These are phyloP conservation scores for Apophysomyces sp. DNA, from an alignment of 371 early-diverging fungal genomes.

Conservation along the genomic window DNA sequence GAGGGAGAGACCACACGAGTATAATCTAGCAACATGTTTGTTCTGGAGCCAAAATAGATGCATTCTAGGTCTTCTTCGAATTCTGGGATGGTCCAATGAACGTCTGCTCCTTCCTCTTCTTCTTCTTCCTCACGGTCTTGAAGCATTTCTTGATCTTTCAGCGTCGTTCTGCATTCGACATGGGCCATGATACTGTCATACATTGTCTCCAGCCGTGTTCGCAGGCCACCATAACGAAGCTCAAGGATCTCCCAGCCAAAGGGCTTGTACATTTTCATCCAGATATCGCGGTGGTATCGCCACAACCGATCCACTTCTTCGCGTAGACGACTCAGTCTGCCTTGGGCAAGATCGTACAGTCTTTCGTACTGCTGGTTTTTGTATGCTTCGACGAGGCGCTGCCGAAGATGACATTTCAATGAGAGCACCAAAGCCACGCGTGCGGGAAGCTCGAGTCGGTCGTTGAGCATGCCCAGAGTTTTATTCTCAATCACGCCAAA, in stretches of 20 bases:
- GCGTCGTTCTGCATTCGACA: conserved; percentile 37
- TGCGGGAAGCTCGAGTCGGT: conserved; percentile 66
- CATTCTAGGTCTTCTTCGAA: conserved; percentile 64
- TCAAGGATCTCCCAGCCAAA: conserved; percentile 88
- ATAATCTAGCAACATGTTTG: conserved; percentile 68
- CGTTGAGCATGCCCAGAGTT: conserved; percentile 44
- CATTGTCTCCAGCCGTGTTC: conserved; percentile 74
- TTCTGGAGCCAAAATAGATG: conserved; percentile 63
- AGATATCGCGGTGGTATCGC: conserved; percentile 76
- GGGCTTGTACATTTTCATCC: conserved; percentile 79
- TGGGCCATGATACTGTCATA: conserved; percentile 71
- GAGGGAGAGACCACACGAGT: conserved; percentile 68
- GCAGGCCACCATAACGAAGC: conserved; percentile 78
- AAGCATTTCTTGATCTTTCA: conserved; percentile 21
- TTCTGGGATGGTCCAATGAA: conserved; percentile 59
- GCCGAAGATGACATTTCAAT: conserved; percentile 70
- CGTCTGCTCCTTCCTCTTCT: conserved; percentile 40
- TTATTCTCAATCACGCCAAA: conserved; percentile 46
- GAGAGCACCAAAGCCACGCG: conserved; percentile 66
- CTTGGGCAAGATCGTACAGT: conserved; percentile 45
- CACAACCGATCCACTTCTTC: conserved; percentile 71
- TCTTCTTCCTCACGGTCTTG: conserved; percentile 16
- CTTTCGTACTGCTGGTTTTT: conserved; percentile 49
- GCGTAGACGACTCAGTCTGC: conserved; percentile 52
- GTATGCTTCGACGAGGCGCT: conserved; percentile 64